Evolutionary conservation across 1,139 yeast genomes (phyloP).

Genomic region (Yamadazyma spencermartinsiae): DNA sequence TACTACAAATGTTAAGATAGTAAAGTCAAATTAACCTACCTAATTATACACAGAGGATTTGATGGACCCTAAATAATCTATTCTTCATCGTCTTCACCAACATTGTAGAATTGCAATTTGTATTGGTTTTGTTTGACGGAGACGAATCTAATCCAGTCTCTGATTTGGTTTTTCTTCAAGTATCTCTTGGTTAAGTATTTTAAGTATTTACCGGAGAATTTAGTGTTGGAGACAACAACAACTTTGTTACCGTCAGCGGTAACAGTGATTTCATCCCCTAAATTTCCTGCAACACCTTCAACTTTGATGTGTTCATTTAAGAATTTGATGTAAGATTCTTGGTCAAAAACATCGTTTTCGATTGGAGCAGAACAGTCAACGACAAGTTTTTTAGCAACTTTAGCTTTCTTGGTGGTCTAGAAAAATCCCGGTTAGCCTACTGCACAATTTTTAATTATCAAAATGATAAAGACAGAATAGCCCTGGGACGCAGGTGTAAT

Average conservation of each 20-base stretch:
- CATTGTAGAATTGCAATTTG: slow-evolving; percentile 99
- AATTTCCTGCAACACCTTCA: slow-evolving; percentile 94
- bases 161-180: slow-evolving; percentile 99
- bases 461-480: slow-evolving; percentile 54
- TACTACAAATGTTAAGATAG: not conserved
- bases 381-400: slow-evolving; percentile 83
- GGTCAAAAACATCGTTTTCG: slow-evolving; percentile 97
- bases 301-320: slow-evolving; percentile 99
- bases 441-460: slow-evolving; percentile 31
- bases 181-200: slow-evolving; percentile 99
- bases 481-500: slow-evolving; percentile 41
- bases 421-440: slow-evolving; percentile 54
- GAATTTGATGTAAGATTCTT: slow-evolving; percentile 96
- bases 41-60: slow-evolving; percentile 4
- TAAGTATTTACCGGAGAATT: slow-evolving; percentile 99
- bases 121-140: slow-evolving; percentile 94
- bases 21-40: slow-evolving; percentile 3
- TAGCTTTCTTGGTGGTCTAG: slow-evolving; percentile 79
- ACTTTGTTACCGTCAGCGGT: slow-evolving; percentile 83
- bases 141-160: slow-evolving; percentile 99
- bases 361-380: slow-evolving; percentile 98
- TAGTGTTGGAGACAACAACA: slow-evolving; percentile 86
- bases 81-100: slow-evolving; percentile 79
- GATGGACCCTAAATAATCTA: slow-evolving; percentile 5
- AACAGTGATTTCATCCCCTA: slow-evolving; percentile 92